Conservation (phyloP, 164 flowering plant genomes). For the Magnolia sinica region DNA sequence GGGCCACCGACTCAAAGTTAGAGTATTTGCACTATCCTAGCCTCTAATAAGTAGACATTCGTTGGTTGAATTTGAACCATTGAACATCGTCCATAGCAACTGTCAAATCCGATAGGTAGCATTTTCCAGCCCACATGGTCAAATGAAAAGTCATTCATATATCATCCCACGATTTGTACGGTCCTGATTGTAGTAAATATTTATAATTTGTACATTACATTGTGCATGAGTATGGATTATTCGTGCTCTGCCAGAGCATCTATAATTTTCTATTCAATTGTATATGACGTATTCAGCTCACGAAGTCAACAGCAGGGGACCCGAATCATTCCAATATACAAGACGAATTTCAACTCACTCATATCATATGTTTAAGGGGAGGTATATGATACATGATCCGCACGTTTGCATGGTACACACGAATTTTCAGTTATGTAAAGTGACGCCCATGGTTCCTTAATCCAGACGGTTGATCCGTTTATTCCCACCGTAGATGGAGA, state of each 20-base stretch:
- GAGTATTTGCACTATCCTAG: too few species aligned
- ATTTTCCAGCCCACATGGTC: too few species aligned
- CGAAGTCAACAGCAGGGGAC: conserved; percentile 33
- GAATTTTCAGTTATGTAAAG: background rate
- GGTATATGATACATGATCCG: background rate
- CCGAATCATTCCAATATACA: conserved; percentile 1
- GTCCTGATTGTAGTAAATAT: too few species aligned
- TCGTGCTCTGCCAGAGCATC: background rate
- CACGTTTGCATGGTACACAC: background rate
- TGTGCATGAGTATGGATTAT: too few species aligned
- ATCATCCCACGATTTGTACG: too few species aligned
- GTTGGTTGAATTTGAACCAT: too few species aligned
- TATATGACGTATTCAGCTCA: background rate
- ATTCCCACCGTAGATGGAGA: background rate
- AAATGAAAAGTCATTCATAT: too few species aligned
- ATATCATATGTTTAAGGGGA: background rate
- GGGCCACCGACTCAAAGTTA: too few species aligned
- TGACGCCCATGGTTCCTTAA: background rate
- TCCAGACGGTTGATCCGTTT: background rate
- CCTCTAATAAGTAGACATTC: too few species aligned
- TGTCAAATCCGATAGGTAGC: too few species aligned
- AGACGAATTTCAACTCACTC: conserved; percentile 17
- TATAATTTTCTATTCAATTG: background rate
- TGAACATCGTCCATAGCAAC: too few species aligned
- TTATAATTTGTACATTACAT: too few species aligned